Evolutionary conservation across 176 grass and related monocot species (phyloP).

Genomic region (Juncus inflexus): DNA sequence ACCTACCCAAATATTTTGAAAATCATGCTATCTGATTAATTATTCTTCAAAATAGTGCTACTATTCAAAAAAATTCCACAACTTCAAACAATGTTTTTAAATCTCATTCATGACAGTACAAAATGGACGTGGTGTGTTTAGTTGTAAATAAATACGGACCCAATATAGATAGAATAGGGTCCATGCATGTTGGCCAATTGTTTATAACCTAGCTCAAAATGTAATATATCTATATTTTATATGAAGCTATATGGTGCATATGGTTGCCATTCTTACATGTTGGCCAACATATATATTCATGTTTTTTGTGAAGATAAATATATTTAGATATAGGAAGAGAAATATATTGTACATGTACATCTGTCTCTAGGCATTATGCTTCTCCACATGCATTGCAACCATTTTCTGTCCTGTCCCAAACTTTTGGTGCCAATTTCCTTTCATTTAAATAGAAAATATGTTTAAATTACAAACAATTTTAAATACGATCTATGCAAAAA

Average conservation of each 20-base stretch:
- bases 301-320: neutral
- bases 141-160: too few relatives aligned
- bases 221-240: neutral
- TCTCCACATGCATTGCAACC: slow-evolving; percentile 24
- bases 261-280: slow-evolving; percentile 31
- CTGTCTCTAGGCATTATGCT: slow-evolving; percentile 20
- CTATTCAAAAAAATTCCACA: too few relatives aligned
- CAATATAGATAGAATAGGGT: neutral
- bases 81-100: too few relatives aligned
- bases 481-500: neutral
- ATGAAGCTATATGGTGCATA: slow-evolving; percentile 16
- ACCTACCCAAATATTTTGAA: too few relatives aligned
- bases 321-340: neutral
- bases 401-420: slow-evolving; percentile 2
- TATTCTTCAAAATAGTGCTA: too few relatives aligned
- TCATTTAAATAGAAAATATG: neutral
- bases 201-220: neutral
- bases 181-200: slow-evolving; percentile 18
- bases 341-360: slow-evolving; percentile 1
- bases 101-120: too few relatives aligned
- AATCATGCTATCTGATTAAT: too few relatives aligned
- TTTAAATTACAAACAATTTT: slow-evolving; percentile 4
- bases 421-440: neutral
- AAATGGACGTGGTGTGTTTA: too few relatives aligned
- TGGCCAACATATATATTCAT: neutral